A percentile compares a stretch with the other conserved stretches of the same genome.
Conservation (phyloP, 2,329 filamentous ascomycete genomes). For the Cordyceps militaris region DNA sequence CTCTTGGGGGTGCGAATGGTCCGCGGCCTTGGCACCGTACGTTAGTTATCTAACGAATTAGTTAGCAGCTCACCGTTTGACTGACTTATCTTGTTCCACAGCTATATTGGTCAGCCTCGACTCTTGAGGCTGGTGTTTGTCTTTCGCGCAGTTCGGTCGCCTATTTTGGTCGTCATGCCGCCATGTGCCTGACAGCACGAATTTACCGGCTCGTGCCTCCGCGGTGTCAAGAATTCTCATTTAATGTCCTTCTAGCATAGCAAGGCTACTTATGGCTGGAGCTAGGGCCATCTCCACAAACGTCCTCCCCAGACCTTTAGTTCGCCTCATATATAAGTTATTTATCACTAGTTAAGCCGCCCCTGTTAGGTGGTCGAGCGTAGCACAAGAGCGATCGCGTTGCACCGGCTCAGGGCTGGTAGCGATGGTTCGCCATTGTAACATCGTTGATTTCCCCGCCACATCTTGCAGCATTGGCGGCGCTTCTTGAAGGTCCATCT, state of each 20-base stretch:
- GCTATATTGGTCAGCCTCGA: neutral
- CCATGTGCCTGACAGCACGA: neutral
- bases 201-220: neutral
- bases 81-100: neutral
- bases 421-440: neutral
- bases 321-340: neutral
- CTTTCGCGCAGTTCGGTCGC: neutral
- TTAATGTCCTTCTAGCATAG: neutral
- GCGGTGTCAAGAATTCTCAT: neutral
- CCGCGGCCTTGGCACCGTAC: neutral
- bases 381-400: neutral
- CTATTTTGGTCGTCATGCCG: neutral
- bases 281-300: conserved; percentile 1
- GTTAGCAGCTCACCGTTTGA: neutral
- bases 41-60: too few species aligned
- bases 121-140: neutral
- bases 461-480: neutral
- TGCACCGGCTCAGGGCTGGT: neutral
- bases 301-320: neutral
- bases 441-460: conserved; percentile 9
- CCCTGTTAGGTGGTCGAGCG: neutral
- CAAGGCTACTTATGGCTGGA: neutral
- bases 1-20: too few species aligned
- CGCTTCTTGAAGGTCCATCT: neutral
- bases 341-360: too few species aligned